A percentile compares a stretch with the other conserved stretches of the same genome.
These are phyloP conservation scores for Penicillium sp. DNA, from an alignment of 2,329 filamentous ascomycete species.

Conservation along the genomic window DNA sequence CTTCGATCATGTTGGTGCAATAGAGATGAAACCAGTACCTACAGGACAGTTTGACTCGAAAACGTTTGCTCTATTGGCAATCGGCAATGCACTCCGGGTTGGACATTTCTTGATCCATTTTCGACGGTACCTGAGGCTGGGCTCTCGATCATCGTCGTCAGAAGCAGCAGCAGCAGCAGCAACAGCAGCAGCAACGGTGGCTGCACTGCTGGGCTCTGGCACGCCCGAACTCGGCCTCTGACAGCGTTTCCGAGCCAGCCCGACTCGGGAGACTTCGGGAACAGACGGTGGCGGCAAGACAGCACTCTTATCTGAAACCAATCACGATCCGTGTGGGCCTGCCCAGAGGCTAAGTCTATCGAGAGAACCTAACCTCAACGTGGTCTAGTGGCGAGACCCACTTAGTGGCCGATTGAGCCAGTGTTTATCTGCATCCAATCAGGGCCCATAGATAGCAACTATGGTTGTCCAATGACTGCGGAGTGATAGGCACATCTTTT, in stretches of 20 bases:
- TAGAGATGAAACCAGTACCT: no score
- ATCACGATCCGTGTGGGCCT: neutral
- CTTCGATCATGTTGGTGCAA: no score
- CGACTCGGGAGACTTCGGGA: constrained; percentile 7
- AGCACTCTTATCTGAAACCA: constrained; percentile 11
- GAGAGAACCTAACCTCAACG: neutral
- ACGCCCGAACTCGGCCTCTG: constrained; percentile 2
- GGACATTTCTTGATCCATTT: no score
- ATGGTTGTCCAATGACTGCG: constrained; percentile 13
- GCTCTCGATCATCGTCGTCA: no score
- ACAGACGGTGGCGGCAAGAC: constrained; percentile 2
- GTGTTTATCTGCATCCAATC: constrained; percentile 25
- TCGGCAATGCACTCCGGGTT: no score
- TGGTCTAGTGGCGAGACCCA: constrained; percentile 1
- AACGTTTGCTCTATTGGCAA: no score
- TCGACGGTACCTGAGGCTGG: no score
- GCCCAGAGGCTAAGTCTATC: neutral
- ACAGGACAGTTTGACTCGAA: no score
- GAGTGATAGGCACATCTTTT: constrained; percentile 3
- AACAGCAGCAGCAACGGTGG: neutral
- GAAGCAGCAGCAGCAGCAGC: neutral
- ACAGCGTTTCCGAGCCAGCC: constrained; percentile 2
- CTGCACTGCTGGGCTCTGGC: no score
- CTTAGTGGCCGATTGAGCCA: constrained; percentile 8
- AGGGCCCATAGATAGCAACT: constrained; percentile 3